Evolutionary conservation across 495 filamentous ascomycete genomes (phyloP), one percentile per base, ranked within the genome.

Genomic region (Schizothecium vesticola): DNA sequence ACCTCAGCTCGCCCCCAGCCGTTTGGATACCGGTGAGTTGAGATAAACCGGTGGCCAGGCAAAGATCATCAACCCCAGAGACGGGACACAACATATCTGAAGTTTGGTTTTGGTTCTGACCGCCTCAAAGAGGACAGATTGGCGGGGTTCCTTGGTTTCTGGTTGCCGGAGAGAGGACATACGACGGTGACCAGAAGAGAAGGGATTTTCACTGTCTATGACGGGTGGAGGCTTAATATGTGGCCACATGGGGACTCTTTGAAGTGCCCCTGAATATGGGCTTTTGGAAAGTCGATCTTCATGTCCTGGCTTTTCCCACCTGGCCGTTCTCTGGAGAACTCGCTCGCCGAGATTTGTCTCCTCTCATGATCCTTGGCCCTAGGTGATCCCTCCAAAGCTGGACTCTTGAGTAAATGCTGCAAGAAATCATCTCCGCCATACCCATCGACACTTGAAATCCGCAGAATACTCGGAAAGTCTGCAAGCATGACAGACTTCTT

Each of bases 221-320:
- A 62, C 59, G 29, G 59, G 3, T 61, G 22, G 59, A 33, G 28
- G 13, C n/a, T 28, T 62, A 36, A 62, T 62, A 62, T 62, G 59
- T 24, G 29, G 29, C 13, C 12, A 28, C 59, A 62, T 33, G 59
- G 10, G 33, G 11, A 23, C 31, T 33, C 31, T 33, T 23, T 2
- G 26, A 23, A 62, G 59, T 62, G 25, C 29, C 59, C 59, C 59
- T 33, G 59, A 28, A 26, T 33, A 62, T 29, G 59, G 23, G 10
- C 59, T 29, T 12, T 62, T 62, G 59, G 11, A 29, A 23, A 62
- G 59, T 62, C 59, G 59, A 62, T 62, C 59, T 11, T n/a, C 24
- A 62, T 62, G 23, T 29, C 59, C 59, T 19, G 33, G 9, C 13
- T 62, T 62, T 61, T 62, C 59, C 59, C 31, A 33, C 31, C 31